A percentile compares a stretch with the other conserved stretches of the same genome.
phyloP scores from a whole-genome alignment of 441 rosid species.

The Jatropha podagrica region DNA sequence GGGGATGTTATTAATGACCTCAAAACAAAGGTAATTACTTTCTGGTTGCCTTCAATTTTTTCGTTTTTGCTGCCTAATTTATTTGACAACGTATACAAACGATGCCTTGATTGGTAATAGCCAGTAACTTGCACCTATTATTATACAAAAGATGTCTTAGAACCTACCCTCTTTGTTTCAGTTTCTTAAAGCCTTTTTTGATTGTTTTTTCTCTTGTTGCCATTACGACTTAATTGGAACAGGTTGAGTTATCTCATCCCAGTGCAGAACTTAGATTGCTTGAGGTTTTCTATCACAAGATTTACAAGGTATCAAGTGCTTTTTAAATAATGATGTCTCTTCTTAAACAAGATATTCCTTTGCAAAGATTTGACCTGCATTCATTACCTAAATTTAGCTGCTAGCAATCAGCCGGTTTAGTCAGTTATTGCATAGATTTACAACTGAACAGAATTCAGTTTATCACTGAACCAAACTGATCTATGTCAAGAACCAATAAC shows the following conservation, averaged over 20 bases:
- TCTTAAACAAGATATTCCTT: neutral
- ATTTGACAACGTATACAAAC: neutral
- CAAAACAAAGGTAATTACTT: constrained; percentile 64
- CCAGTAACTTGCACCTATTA: neutral
- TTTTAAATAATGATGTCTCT: neutral
- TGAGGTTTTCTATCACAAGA: constrained; percentile 92
- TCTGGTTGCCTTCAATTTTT: neutral
- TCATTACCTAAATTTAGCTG: neutral
- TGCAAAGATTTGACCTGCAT: neutral
- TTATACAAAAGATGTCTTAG: neutral
- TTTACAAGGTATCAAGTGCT: constrained; percentile 66
- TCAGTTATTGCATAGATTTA: no score
- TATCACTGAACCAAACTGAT: no score
- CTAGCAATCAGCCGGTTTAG: no score
- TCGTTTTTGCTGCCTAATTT: neutral
- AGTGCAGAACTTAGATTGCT: constrained; percentile 91
- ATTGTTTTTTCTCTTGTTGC: neutral
- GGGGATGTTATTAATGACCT: constrained; percentile 88
- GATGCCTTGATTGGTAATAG: neutral
- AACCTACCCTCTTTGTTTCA: neutral
- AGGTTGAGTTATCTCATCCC: constrained; percentile 91
- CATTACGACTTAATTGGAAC: constrained; percentile 18
- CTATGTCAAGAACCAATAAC: no score
- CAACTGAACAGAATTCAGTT: no score
- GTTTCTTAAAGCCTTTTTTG: no score